Percentiles rank a stretch among this genome's conserved stretches.
Evolutionary conservation across 768 basidiomycete genomes (phyloP).

Genomic region (Botryobasidium botryosum): DNA sequence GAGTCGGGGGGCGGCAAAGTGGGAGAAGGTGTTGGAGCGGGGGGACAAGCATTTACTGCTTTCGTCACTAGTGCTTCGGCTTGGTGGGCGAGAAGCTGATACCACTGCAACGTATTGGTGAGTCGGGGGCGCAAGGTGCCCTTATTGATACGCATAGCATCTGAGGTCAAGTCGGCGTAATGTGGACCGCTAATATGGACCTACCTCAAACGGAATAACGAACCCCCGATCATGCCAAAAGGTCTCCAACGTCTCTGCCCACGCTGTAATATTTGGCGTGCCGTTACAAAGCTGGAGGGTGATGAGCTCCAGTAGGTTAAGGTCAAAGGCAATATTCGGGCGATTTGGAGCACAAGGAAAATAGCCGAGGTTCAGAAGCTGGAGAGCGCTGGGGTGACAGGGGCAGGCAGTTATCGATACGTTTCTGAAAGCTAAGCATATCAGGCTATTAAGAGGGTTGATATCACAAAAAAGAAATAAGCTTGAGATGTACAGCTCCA

Average conservation of each 20-base stretch:
- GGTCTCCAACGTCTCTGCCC: not conserved
- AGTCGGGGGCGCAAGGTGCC: not conserved
- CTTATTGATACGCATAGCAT: too few species aligned
- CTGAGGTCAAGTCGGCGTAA: too few species aligned
- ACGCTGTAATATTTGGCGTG: constrained; percentile 7
- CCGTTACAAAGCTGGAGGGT: not conserved
- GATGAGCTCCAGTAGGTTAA: constrained; percentile 6
- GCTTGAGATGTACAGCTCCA: too few species aligned
- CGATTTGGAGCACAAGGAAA: constrained; percentile 7
- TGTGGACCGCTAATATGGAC: too few species aligned
- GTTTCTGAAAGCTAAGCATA: too few species aligned
- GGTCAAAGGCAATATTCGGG: constrained; percentile 4
- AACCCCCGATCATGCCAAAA: not conserved
- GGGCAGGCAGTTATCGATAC: not conserved
- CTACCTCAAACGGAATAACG: not conserved
- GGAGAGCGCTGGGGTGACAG: not conserved
- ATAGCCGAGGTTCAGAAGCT: not conserved
- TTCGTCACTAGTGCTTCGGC: not conserved
- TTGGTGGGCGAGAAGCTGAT: not conserved
- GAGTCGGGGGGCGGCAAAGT: too few species aligned
- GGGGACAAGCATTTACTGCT: too few species aligned
- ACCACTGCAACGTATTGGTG: not conserved
- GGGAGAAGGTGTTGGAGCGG: too few species aligned
- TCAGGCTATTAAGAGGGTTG: too few species aligned
- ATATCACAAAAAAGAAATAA: too few species aligned